Evolutionary conservation across 179 eudicot species (phyloP).

Genomic region (Camellia oleifera): DNA sequence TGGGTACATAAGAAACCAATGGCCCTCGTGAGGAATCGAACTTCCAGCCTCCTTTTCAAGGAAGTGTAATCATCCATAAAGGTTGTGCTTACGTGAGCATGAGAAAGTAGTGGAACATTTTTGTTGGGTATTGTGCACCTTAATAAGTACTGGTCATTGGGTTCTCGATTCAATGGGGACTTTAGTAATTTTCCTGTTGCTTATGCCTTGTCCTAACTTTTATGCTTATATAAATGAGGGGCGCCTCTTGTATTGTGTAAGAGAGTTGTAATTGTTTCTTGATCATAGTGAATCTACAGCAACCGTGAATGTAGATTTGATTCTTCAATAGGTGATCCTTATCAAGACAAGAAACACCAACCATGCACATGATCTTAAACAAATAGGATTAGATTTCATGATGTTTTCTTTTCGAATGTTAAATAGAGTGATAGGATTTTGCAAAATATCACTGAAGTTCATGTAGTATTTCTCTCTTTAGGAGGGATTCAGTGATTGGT

Average conservation of each 20-base stretch:
- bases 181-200: too few relatives aligned
- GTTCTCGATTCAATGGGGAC: too few relatives aligned
- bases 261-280: too few relatives aligned
- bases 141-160: too few relatives aligned
- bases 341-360: slow-evolving; percentile 22
- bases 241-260: too few relatives aligned
- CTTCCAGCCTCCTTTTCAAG: background rate
- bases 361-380: slow-evolving; percentile 30
- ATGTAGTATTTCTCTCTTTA: background rate
- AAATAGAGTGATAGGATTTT: background rate
- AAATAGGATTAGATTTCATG: slow-evolving; percentile 48
- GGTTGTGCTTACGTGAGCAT: background rate
- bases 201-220: too few relatives aligned
- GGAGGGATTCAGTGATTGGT: slow-evolving; percentile 1
- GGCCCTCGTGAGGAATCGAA: background rate
- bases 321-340: slow-evolving; percentile 12
- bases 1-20: too few relatives aligned
- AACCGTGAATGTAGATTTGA: background rate
- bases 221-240: too few relatives aligned
- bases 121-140: too few relatives aligned
- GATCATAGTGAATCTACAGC: too few relatives aligned
- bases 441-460: slow-evolving; percentile 8
- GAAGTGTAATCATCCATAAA: background rate
- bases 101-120: background rate
- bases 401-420: slow-evolving; percentile 24